phyloP scores from a whole-genome alignment of 352 stramenopile genomes.

The Plasmopara muralis region DNA sequence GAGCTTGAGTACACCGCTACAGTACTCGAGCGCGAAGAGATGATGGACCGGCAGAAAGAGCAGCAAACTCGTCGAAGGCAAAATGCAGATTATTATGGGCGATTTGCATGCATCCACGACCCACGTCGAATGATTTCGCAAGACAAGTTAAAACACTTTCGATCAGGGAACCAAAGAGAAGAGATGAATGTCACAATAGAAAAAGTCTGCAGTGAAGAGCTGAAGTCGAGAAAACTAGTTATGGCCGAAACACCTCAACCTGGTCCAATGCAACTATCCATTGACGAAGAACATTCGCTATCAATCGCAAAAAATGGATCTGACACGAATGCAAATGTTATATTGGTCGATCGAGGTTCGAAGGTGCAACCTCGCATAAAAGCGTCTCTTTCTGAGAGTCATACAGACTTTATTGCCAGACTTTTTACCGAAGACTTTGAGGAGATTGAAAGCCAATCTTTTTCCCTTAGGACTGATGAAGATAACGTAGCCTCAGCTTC shows the following conservation, averaged over 20 bases:
- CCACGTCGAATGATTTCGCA: constrained; percentile 1
- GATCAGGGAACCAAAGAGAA: not conserved
- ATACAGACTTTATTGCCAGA: not conserved
- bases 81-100: not conserved
- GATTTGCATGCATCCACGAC: not conserved
- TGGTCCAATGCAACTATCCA: not conserved
- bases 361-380: not conserved
- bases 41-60: constrained; percentile 4
- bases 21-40: constrained; percentile 26
- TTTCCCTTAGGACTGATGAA: not conserved
- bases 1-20: constrained; percentile 49
- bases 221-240: not conserved
- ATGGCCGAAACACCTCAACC: not conserved
- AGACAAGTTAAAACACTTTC: constrained; percentile 1
- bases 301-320: not conserved
- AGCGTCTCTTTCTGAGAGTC: not conserved
- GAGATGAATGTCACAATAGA: not conserved
- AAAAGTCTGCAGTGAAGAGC: not conserved
- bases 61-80: not conserved
- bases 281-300: not conserved
- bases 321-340: not conserved
- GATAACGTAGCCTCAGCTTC: not conserved
- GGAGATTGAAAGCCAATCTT: not conserved
- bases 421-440: not conserved
- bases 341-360: not conserved